phyloP scores from a whole-genome alignment of 2,329 filamentous ascomycete species.

The Aspergillus neotritici region DNA sequence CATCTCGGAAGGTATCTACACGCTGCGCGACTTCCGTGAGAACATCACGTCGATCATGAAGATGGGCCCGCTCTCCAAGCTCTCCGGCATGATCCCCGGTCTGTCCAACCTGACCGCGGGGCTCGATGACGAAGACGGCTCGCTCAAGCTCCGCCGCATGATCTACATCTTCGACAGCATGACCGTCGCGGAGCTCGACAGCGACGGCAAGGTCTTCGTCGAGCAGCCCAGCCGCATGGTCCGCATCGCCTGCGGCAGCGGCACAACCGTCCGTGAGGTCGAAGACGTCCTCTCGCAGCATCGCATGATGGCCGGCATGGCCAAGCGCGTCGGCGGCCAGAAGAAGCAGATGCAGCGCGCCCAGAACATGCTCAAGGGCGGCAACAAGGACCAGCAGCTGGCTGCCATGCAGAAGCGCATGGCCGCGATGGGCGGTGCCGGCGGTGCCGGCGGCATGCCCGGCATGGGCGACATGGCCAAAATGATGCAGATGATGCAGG shows the following conservation, averaged over 20 bases:
- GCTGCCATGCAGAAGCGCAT: conserved; percentile 96
- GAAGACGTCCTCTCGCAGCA: conserved; percentile 97
- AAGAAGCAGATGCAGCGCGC: conserved; percentile 97
- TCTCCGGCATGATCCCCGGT: conserved; percentile 97
- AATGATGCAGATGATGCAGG: conserved; percentile 93
- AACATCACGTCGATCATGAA: conserved; percentile 99
- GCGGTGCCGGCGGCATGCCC: conserved; percentile 61
- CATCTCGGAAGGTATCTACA: conserved; percentile 94
- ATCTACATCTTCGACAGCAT: conserved; percentile 98
- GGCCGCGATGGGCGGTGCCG: conserved; percentile 80
- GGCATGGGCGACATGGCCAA: conserved; percentile 86
- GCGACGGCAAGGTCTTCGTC: conserved; percentile 88
- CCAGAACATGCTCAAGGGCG: conserved; percentile 83
- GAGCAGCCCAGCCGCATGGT: conserved; percentile 92
- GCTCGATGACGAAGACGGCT: conserved; percentile 96
- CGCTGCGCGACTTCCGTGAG: conserved; percentile 86
- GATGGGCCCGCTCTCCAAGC: conserved; percentile 95
- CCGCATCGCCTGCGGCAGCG: conserved; percentile 79
- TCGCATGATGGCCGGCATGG: conserved; percentile 98
- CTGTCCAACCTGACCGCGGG: conserved; percentile 89
- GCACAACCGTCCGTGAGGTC: conserved; percentile 85
- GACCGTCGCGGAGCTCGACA: conserved; percentile 92
- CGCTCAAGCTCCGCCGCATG: conserved; percentile 90
- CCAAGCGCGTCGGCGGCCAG: conserved; percentile 96
- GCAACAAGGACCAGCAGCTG: conserved; percentile 87